Evolutionary conservation across 805 yeast genomes (phyloP).

Genomic region (Saccharomycopsis amapae): DNA sequence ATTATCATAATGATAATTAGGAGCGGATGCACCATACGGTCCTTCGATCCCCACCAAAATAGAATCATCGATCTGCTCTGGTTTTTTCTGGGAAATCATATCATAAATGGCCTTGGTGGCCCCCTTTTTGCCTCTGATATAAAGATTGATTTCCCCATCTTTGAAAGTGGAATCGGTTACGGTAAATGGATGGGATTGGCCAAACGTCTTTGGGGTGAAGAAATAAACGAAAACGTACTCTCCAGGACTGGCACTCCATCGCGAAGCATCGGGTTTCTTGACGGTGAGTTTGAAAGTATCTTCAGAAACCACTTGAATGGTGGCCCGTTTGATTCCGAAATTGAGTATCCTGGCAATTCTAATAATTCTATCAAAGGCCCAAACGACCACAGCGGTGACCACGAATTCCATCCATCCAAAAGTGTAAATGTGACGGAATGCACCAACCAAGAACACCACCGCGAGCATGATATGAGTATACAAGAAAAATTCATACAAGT

Average conservation of each 20-base stretch:
- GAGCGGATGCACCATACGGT: slow-evolving; percentile 49
- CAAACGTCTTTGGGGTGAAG: slow-evolving; percentile 42
- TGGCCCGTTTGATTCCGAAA: slow-evolving; percentile 42
- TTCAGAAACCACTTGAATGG: slow-evolving; percentile 27
- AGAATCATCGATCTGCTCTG: slow-evolving; percentile 29
- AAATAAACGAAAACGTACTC: slow-evolving; percentile 52
- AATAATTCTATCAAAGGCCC: slow-evolving; percentile 61
- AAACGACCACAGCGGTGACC: slow-evolving; percentile 52
- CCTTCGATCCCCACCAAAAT: slow-evolving; percentile 48
- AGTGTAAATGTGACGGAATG: slow-evolving; percentile 52
- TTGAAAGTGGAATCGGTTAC: slow-evolving; percentile 36
- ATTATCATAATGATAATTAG: slow-evolving; percentile 32
- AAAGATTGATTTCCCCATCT: slow-evolving; percentile 35
- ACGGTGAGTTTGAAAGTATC: slow-evolving; percentile 40
- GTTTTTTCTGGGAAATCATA: slow-evolving; percentile 27
- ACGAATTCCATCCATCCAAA: slow-evolving; percentile 45
- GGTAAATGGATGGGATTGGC: slow-evolving; percentile 76
- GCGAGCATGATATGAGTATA: slow-evolving; percentile 52
- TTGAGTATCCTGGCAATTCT: slow-evolving; percentile 47
- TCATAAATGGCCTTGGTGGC: slow-evolving; percentile 39
- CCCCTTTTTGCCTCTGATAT: slow-evolving; percentile 51
- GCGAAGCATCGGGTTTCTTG: slow-evolving; percentile 32
- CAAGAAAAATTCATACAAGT: slow-evolving; percentile 54
- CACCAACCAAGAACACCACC: slow-evolving; percentile 42
- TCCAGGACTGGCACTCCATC: slow-evolving; percentile 48